Evolutionary conservation across 2,329 filamentous ascomycete species (phyloP).

Genomic region (Grosmannia penicillata): DNA sequence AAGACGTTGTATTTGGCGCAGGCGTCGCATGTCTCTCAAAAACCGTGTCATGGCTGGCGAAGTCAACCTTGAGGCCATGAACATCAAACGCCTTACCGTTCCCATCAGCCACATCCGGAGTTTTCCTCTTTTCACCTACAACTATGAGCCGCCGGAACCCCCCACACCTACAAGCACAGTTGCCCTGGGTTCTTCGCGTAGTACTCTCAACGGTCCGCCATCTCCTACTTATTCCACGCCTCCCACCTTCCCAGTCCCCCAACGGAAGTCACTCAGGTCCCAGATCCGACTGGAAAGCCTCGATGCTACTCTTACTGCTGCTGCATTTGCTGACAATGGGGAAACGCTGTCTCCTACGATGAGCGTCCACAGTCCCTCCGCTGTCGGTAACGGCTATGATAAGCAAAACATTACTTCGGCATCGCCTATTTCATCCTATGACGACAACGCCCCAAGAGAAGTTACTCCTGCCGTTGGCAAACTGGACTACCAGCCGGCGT

Average conservation of each 20-base stretch:
- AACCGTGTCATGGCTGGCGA: slow-evolving; percentile 62
- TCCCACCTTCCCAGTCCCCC: no score
- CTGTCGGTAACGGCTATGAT: no score
- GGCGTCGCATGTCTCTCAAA: slow-evolving; percentile 51
- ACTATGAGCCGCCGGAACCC: slow-evolving; percentile 32
- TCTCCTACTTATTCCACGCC: no score
- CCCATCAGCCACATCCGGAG: slow-evolving; percentile 55
- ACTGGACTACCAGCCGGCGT: slow-evolving; percentile 57
- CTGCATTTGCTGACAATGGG: no score
- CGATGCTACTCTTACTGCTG: no score
- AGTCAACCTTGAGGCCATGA: slow-evolving; percentile 72
- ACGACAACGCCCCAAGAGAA: no score
- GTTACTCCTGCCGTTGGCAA: slow-evolving; percentile 7
- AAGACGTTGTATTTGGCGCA: slow-evolving; percentile 67
- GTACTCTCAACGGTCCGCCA: neutral
- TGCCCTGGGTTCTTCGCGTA: neutral
- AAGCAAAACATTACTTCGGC: no score
- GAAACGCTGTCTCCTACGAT: no score
- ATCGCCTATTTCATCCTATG: no score
- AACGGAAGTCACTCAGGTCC: no score
- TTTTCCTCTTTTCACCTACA: slow-evolving; percentile 70
- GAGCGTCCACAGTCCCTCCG: no score
- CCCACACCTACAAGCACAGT: slow-evolving; percentile 3
- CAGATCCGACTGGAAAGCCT: no score
- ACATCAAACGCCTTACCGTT: slow-evolving; percentile 69